Percentiles rank a stretch among this genome's conserved stretches.
Conservation (phyloP, 1,284 basidiomycete genomes). For the Macrocystidia cucumis region DNA sequence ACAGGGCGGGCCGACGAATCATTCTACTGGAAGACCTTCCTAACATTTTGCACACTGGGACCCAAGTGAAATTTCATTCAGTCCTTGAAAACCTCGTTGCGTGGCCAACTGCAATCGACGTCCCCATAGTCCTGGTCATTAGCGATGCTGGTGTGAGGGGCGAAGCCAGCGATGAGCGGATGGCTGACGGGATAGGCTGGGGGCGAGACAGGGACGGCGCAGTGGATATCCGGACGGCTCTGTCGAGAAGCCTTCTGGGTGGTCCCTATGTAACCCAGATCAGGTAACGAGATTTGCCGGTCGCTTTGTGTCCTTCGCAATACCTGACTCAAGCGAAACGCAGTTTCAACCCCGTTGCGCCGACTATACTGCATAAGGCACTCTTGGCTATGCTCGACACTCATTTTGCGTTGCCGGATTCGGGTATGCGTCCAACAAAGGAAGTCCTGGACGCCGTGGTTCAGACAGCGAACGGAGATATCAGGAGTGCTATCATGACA, state of each 20-base stretch:
- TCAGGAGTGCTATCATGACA: conserved; percentile 88
- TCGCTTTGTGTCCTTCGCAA: conserved; percentile 1
- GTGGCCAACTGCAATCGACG: conserved; percentile 25
- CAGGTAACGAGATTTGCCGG: conserved; percentile 40
- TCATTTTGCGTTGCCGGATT: conserved; percentile 30
- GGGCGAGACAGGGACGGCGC: conserved; percentile 40
- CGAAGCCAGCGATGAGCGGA: conserved; percentile 49
- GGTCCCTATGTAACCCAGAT: conserved; percentile 71
- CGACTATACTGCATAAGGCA: conserved; percentile 78
- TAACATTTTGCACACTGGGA: conserved; percentile 75
- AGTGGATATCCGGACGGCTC: conserved; percentile 61
- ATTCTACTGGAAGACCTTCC: conserved; percentile 92
- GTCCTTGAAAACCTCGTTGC: conserved; percentile 54
- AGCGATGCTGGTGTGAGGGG: conserved; percentile 78
- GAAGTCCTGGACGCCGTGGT: conserved; percentile 72
- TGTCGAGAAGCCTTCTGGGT: conserved; percentile 52
- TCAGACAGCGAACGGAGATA: conserved; percentile 81
- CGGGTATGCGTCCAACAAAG: conserved; percentile 36
- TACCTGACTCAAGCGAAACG: conserved; percentile 6
- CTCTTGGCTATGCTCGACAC: conserved; percentile 56
- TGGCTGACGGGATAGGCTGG: conserved; percentile 32
- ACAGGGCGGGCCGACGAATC: conserved; percentile 48
- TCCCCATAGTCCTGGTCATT: conserved; percentile 79
- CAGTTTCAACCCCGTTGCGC: conserved; percentile 89
- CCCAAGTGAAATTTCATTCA: conserved; percentile 71